A percentile compares a stretch with the other conserved stretches of the same genome.
These are phyloP conservation scores for Atractiella rhizophila DNA, from an alignment of 768 basidiomycete genomes.

Conservation along the genomic window DNA sequence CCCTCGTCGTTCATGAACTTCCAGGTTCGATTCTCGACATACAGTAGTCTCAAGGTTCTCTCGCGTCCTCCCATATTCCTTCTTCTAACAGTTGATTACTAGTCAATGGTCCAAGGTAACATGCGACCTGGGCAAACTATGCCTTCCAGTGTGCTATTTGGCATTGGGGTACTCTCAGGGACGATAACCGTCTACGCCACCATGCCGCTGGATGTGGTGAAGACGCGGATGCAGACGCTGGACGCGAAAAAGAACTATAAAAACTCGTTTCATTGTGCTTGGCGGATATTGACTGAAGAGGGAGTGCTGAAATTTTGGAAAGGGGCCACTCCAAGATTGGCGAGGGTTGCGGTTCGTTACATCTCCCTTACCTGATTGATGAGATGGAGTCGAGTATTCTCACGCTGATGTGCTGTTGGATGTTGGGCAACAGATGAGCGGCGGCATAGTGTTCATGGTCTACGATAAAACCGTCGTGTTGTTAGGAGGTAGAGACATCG, in stretches of 20 bases:
- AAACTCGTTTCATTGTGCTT: slow-evolving; percentile 91
- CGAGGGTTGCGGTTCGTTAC: slow-evolving; percentile 47
- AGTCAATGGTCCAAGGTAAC: slow-evolving; percentile 62
- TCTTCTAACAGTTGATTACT: background rate
- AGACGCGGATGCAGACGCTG: slow-evolving; percentile 92
- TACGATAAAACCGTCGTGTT: slow-evolving; percentile 42
- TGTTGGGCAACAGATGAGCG: slow-evolving; percentile 61
- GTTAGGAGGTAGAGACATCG: slow-evolving; percentile 7
- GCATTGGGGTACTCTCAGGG: slow-evolving; percentile 76
- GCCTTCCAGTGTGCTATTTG: slow-evolving; percentile 72
- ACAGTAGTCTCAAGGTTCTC: background rate
- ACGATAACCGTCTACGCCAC: slow-evolving; percentile 61
- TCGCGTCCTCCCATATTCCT: background rate
- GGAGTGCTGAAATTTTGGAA: slow-evolving; percentile 67
- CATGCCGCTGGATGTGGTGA: slow-evolving; percentile 44
- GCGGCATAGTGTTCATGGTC: slow-evolving; percentile 74
- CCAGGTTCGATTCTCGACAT: slow-evolving; percentile 25
- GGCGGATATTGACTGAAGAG: slow-evolving; percentile 80
- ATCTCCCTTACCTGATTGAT: slow-evolving; percentile 1
- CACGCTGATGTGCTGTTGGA: background rate
- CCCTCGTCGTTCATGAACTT: slow-evolving; percentile 83
- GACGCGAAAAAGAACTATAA: slow-evolving; percentile 56
- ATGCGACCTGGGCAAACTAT: slow-evolving; percentile 57
- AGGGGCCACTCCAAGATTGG: slow-evolving; percentile 72
- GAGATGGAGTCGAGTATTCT: background rate